These are phyloP conservation scores for Noccaea bulbosa DNA, from an alignment of 345 rosid species.

Conservation along the genomic window DNA sequence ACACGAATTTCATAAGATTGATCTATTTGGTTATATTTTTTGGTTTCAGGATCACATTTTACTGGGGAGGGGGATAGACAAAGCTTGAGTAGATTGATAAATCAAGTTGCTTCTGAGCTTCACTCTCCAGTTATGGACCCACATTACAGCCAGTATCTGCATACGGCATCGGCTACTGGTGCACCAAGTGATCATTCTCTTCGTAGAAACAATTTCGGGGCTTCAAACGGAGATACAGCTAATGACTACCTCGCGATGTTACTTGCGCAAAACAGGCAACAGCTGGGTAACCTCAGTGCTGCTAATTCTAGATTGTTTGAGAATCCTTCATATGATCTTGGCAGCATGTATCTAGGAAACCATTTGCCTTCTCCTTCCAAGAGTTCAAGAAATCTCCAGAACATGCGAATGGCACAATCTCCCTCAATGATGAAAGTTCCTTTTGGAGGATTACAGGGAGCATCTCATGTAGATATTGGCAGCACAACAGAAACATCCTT, in stretches of 20 bases:
- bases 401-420: constrained; percentile 55
- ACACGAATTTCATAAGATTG: constrained; percentile 4
- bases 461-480: constrained; percentile 66
- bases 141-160: constrained; percentile 57
- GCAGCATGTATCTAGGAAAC: constrained; percentile 55
- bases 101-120: constrained; percentile 55
- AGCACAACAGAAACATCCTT: constrained; percentile 61
- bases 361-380: constrained; percentile 57
- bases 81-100: constrained; percentile 49
- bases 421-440: constrained; percentile 64
- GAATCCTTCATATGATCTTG: constrained; percentile 57
- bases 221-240: constrained; percentile 53
- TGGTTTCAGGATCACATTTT: constrained; percentile 52
- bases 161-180: constrained; percentile 47
- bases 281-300: constrained; percentile 57
- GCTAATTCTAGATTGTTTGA: constrained; percentile 54
- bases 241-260: constrained; percentile 65
- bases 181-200: constrained; percentile 51
- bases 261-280: constrained; percentile 76
- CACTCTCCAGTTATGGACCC: constrained; percentile 58
- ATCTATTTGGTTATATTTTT: constrained; percentile 19
- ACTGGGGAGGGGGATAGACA: constrained; percentile 51
- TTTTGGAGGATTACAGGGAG: constrained; percentile 53
- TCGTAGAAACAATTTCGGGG: constrained; percentile 51
- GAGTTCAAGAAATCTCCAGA: constrained; percentile 59